Evolutionary conservation across 78 protist genomes (phyloP), one percentile per base, ranked within the genome.

Genomic region (Planoprotostelium fungivorum): DNA sequence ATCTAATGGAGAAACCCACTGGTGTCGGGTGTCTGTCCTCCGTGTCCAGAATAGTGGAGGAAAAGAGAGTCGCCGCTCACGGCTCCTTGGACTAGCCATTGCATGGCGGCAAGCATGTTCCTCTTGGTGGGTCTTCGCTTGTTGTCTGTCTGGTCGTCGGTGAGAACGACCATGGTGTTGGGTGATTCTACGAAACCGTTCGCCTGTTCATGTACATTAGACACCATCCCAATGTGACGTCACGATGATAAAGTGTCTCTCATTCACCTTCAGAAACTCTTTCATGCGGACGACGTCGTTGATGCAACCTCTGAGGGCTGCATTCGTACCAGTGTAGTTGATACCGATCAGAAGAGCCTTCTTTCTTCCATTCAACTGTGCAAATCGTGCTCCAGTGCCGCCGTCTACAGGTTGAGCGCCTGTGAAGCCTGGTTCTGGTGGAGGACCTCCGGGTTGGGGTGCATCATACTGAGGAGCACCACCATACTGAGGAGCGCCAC

Each of bases 31-130:
- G 1, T 16, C 87, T 91, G 94, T 37, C 83, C 34, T 31, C 93
- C 93, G 73, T 90, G 89, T n/a, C 93, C 93, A 37, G 84, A 84
- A 86, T 73, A 90, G 28, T 87, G 73, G 25, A 90, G 63, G 89
- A 90, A 90, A 1, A 90, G 93, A 29, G 28, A n/a, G 84, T 91
- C 94, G 73, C 94, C 94, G 1, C 90, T 5, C 9, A 38, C 5
- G 86, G 90, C 89, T 1, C 85, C 86, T 5, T 28, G 1, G 34
- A n/a, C 90, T 16, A 91, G 87, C 94, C 88, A 85, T 38, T 83
- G 36, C 85, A 91, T 35, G 86, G 88, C 91, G 38, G 38, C 37
- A 37, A 88, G 1, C 37, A 91, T 91, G 84, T 91, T 88, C 25
- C 83, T 23, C 85, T 88, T 87, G 39, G 94, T 91, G 34, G 94